These are phyloP conservation scores for Agaricus bisporus DNA, from an alignment of 768 basidiomycete genomes.

Conservation along the genomic window DNA sequence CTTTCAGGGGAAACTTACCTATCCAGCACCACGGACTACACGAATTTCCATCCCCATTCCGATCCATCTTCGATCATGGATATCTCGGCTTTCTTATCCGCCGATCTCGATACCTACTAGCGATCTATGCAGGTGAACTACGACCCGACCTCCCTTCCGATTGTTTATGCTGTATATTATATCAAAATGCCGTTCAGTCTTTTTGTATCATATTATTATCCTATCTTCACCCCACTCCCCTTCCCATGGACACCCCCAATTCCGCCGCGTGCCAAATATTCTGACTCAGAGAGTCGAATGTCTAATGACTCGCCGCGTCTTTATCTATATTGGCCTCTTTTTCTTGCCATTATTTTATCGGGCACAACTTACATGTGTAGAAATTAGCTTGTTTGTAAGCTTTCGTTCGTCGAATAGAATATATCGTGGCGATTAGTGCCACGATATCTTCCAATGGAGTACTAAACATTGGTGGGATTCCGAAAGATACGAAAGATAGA, in stretches of 20 bases:
- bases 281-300: slow-evolving; percentile 2
- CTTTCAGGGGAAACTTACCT: slow-evolving; percentile 12
- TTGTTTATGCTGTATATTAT: slow-evolving; percentile 12
- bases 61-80: slow-evolving; percentile 16
- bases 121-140: background rate
- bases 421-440: slow-evolving; percentile 2
- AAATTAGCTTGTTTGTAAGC: slow-evolving; percentile 5
- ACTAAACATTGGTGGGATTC: background rate
- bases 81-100: slow-evolving; percentile 30
- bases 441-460: slow-evolving; percentile 1
- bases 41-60: slow-evolving; percentile 9
- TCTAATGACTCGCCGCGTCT: background rate
- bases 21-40: slow-evolving; percentile 11
- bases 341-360: background rate
- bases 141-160: background rate
- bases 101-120: slow-evolving; percentile 19
- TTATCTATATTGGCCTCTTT: background rate
- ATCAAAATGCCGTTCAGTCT: background rate
- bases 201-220: slow-evolving; percentile 6
- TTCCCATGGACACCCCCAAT: background rate
- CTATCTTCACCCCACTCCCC: background rate
- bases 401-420: slow-evolving; percentile 5
- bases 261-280: background rate
- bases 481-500: no score
- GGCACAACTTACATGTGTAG: slow-evolving; percentile 4